A percentile compares a stretch with the other conserved stretches of the same genome.
These are phyloP conservation scores for Penicillium macrosclerotiorum DNA, from an alignment of 495 filamentous ascomycete genomes.

Conservation along the genomic window DNA sequence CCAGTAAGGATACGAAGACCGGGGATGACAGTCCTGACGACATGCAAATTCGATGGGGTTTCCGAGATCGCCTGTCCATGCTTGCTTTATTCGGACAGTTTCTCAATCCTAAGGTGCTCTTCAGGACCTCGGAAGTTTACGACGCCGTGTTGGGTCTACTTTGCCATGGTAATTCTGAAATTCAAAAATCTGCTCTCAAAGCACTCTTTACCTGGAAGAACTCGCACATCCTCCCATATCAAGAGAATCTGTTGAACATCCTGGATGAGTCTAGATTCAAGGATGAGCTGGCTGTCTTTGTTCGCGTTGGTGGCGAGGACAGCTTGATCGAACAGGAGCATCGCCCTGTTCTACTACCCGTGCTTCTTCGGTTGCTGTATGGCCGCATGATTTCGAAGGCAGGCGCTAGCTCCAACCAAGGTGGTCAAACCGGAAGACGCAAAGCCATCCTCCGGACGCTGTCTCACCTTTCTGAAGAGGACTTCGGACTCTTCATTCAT, in stretches of 20 bases:
- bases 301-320: constrained; percentile 68
- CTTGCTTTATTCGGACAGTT: constrained; percentile 83
- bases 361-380: constrained; percentile 85
- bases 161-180: constrained; percentile 81
- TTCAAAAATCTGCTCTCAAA: constrained; percentile 81
- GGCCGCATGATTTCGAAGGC: constrained; percentile 82
- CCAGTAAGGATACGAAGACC: constrained; percentile 24
- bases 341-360: constrained; percentile 68
- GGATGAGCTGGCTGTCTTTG: constrained; percentile 83
- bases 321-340: constrained; percentile 74
- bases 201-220: constrained; percentile 88
- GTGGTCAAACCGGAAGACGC: constrained; percentile 62
- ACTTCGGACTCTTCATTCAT: constrained; percentile 75
- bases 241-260: constrained; percentile 83
- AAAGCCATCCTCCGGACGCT: constrained; percentile 62
- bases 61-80: constrained; percentile 78
- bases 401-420: constrained; percentile 50
- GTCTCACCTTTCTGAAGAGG: constrained; percentile 57
- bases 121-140: constrained; percentile 73
- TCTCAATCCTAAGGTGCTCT: constrained; percentile 78
- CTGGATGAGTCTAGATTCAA: constrained; percentile 89
- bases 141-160: constrained; percentile 68
- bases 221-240: constrained; percentile 68
- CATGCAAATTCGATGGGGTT: constrained; percentile 44
- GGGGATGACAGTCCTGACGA: constrained; percentile 14